A percentile compares a stretch with the other conserved stretches of the same genome.
phyloP scores from a whole-genome alignment of 2,329 filamentous ascomycete species.

The Alternaria incomplexa region DNA sequence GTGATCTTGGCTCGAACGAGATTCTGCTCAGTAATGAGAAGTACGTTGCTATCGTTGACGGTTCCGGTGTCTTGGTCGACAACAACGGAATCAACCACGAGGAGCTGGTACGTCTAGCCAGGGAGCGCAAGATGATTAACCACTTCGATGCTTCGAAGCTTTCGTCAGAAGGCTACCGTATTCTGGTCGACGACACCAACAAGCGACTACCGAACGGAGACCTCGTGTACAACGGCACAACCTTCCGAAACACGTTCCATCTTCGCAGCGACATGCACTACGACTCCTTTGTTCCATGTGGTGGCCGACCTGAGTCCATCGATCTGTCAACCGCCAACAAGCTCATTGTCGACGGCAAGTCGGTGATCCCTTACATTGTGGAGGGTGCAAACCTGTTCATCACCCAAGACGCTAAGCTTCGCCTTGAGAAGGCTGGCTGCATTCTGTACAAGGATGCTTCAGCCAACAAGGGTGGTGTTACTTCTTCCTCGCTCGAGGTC shows the following conservation, averaged over 20 bases:
- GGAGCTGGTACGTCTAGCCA: slow-evolving; percentile 84
- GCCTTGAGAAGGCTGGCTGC: slow-evolving; percentile 92
- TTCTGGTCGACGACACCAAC: slow-evolving; percentile 90
- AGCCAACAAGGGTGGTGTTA: slow-evolving; percentile 98
- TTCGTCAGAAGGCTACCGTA: slow-evolving; percentile 85
- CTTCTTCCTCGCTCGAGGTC: slow-evolving; percentile 94
- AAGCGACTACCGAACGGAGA: slow-evolving; percentile 88
- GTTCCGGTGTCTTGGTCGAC: slow-evolving; percentile 91
- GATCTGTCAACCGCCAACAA: slow-evolving; percentile 86
- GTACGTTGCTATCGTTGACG: slow-evolving; percentile 95
- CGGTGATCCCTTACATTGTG: slow-evolving; percentile 89
- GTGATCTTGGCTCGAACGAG: slow-evolving; percentile 96
- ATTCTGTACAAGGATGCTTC: slow-evolving; percentile 97
- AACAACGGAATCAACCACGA: slow-evolving; percentile 84
- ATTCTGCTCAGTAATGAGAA: slow-evolving; percentile 95
- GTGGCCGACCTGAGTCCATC: slow-evolving; percentile 94
- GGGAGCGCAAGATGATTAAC: slow-evolving; percentile 85
- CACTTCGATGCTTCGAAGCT: slow-evolving; percentile 86
- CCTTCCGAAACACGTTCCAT: slow-evolving; percentile 98
- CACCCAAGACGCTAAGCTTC: slow-evolving; percentile 95
- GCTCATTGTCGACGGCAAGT: slow-evolving; percentile 89
- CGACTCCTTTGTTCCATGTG: slow-evolving; percentile 93
- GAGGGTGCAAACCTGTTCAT: slow-evolving; percentile 99
- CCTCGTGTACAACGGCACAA: slow-evolving; percentile 84
- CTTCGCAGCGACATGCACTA: slow-evolving; percentile 76